Conservation (phyloP, 768 basidiomycete species). For the Galerina marginata region DNA sequence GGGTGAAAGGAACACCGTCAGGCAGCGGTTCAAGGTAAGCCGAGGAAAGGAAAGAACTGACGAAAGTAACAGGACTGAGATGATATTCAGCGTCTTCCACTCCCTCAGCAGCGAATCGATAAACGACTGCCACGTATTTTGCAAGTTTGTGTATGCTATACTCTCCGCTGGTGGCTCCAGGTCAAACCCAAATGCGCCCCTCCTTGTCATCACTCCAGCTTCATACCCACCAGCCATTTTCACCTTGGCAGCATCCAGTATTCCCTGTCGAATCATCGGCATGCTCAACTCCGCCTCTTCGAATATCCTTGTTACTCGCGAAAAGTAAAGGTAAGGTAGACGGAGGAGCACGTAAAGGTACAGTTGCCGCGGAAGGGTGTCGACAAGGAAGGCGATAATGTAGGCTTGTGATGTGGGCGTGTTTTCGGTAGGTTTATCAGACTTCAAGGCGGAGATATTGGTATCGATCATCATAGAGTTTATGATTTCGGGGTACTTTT, state of each 20-base stretch:
- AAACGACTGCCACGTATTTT: slow-evolving; percentile 34
- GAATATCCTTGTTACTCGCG: slow-evolving; percentile 66
- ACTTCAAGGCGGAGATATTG: no score
- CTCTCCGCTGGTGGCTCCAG: slow-evolving; percentile 8
- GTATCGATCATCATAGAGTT: no score
- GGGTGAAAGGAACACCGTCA: not conserved
- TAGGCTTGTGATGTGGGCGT: slow-evolving; percentile 3
- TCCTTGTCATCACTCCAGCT: not conserved
- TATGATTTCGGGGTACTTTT: no score
- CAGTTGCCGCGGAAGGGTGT: slow-evolving; percentile 34
- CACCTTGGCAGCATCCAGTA: slow-evolving; percentile 26
- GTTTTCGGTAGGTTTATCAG: not conserved
- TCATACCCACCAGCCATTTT: slow-evolving; percentile 1
- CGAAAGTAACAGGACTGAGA: slow-evolving; percentile 39
- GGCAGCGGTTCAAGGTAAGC: no score
- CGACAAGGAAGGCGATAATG: slow-evolving; percentile 29
- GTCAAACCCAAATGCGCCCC: not conserved
- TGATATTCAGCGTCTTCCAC: slow-evolving; percentile 43
- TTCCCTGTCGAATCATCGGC: slow-evolving; percentile 53
- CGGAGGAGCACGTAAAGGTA: slow-evolving; percentile 51
- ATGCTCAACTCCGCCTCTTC: slow-evolving; percentile 67
- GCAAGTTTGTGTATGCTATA: slow-evolving; percentile 23
- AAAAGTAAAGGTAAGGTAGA: slow-evolving; percentile 69
- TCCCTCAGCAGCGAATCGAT: slow-evolving; percentile 37
- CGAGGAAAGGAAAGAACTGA: slow-evolving; percentile 18